phyloP scores from a whole-genome alignment of 176 grass and related monocot species.

The Hsuehochloa calcarea region DNA sequence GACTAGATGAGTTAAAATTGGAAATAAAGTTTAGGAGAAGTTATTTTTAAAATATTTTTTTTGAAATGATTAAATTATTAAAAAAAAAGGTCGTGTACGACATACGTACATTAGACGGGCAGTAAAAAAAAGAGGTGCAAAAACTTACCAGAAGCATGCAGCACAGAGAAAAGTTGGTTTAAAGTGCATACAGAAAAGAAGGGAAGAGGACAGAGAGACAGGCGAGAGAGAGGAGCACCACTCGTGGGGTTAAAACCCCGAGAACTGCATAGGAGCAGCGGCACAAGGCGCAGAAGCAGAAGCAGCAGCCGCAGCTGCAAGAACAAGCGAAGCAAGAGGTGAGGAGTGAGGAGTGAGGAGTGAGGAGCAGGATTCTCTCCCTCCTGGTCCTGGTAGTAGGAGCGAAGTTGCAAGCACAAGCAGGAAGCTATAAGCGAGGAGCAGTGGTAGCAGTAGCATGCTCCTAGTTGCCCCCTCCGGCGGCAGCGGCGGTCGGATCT shows the following conservation, averaged over 20 bases:
- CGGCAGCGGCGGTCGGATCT: constrained; percentile 36
- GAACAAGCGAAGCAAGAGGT: neutral
- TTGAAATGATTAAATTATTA: no score
- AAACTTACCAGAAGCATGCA: constrained; percentile 40
- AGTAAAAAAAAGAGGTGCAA: constrained; percentile 21
- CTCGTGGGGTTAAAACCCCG: constrained; percentile 58
- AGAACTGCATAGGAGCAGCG: constrained; percentile 33
- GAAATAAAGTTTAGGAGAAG: no score
- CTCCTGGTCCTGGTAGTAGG: neutral
- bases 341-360: neutral
- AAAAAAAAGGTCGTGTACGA: no score
- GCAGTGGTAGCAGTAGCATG: neutral
- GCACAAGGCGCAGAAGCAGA: neutral
- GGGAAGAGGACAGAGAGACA: neutral
- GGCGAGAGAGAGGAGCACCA: constrained; percentile 1
- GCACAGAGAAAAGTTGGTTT: constrained; percentile 15
- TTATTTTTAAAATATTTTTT: no score
- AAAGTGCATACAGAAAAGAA: neutral
- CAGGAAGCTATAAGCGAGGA: neutral
- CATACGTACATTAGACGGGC: neutral
- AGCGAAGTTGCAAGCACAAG: constrained; percentile 7
- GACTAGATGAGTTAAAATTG: no score
- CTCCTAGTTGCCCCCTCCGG: neutral
- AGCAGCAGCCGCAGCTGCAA: constrained; percentile 13
- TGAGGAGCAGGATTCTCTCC: constrained; percentile 1